Evolutionary conservation across 2,329 filamentous ascomycete genomes (phyloP), one percentile per base, ranked within the genome.

Genomic region (Alternaria ethzedia): DNA sequence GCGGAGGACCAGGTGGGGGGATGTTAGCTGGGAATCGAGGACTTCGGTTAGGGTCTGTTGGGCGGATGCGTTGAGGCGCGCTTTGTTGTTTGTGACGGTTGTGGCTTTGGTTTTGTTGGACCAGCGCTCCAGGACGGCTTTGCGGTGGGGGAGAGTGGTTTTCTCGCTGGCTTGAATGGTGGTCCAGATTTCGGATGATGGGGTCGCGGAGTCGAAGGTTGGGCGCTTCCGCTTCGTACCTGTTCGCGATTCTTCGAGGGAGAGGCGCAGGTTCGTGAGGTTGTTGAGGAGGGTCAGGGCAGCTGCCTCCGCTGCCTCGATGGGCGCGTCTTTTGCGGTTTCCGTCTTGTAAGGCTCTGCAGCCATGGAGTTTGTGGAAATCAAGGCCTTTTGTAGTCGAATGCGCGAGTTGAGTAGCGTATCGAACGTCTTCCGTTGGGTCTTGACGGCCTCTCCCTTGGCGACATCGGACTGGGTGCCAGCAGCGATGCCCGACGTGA

Each of bases 371-470:
- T 97, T 97, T 25, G 90, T 88, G 0, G 92, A 90, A 15, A 96
- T 87, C 13, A 99, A 82, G 2, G 92, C 93, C 79, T 97, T 98
- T 79, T 99, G 96, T 17, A 99, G 83, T 64, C 95, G 92, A 75
- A 99, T 97, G 20, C 96, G 90, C 13, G 94, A 87, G 81, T 97
- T 97, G 30, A 99, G 86, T 1, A 98, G 87, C 0, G 92, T 88
- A 71, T 98, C 95, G 75, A 97, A 99, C 1, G 90, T 89, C 65
- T 90, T 90, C 55, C 94, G 89, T 81, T 99, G 96, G 61, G 89
- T 85, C 72, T 94, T 95, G 41, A 99, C 92, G 0, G 95, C 95
- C 58, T 87, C 82, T 12, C 96, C 96, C 80, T 98, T 98, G 45
- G 90, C 88, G 5, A 91, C 89, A 76, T 98, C 96, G 57, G 88